Evolutionary conservation across 192 early-diverging fungal genomes (phyloP).

Genomic region (Coemansia sp.): DNA sequence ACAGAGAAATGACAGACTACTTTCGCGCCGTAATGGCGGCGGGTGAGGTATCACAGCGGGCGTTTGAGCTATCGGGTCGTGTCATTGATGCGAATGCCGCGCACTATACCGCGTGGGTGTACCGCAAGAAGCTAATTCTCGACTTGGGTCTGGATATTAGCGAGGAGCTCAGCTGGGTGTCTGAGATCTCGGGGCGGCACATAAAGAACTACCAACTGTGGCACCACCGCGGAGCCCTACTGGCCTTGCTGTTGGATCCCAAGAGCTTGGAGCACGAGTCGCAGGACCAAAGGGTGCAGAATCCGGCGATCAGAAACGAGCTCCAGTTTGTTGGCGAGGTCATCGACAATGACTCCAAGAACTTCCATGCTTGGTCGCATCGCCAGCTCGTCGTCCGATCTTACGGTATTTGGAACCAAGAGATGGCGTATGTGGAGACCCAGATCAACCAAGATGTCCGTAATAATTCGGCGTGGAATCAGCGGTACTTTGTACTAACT

Average conservation of each 20-base stretch:
- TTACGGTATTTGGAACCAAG: conserved; percentile 78
- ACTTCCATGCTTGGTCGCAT: conserved; percentile 99
- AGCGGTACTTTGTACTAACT: conserved; percentile 82
- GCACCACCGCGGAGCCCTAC: conserved; percentile 58
- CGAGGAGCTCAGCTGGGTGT: conserved; percentile 78
- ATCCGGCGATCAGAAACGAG: conserved; percentile 63
- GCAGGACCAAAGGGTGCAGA: conserved; percentile 36
- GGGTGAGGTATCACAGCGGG: conserved; percentile 80
- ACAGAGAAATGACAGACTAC: conserved; percentile 71
- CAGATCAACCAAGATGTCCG: conserved; percentile 80
- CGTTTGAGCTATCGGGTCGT: conserved; percentile 74
- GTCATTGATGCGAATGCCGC: conserved; percentile 87
- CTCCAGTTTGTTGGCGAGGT: conserved; percentile 69
- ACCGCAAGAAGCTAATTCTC: conserved; percentile 79
- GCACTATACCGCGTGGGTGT: conserved; percentile 96
- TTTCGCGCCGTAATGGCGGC: conserved; percentile 75
- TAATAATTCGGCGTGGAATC: conserved; percentile 99
- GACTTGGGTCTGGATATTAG: conserved; percentile 66
- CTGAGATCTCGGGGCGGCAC: conserved; percentile 67
- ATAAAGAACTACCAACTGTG: conserved; percentile 97
- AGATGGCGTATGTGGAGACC: conserved; percentile 73
- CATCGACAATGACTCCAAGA: conserved; percentile 86
- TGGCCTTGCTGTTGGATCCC: conserved; percentile 31
- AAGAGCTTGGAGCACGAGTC: conserved; percentile 10
- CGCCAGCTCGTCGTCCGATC: conserved; percentile 87